Base-by-base conservation (phyloP, 2,329 filamentous ascomycete genomes). In the Cadophora sp. region DNA sequence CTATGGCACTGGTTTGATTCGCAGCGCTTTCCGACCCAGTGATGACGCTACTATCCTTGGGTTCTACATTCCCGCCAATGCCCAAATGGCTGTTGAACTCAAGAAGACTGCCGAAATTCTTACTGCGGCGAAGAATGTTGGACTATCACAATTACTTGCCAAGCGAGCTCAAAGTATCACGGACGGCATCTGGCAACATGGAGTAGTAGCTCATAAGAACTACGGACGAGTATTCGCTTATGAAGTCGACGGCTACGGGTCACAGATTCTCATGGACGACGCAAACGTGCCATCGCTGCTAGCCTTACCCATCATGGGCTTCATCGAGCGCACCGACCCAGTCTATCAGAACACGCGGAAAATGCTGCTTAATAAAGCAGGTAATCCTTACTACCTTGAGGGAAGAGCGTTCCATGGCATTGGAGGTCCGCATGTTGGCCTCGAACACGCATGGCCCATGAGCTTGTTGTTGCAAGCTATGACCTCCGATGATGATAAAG, bases 401-500 rank as follows among this genome's bases (percentile, higher is more conserved):
- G 96, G 96, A 1, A 82, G 81, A 19, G 88, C 87, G 0, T 97
- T 99, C 76, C 86, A 88, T 60, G 96, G 96, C 7, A 97, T 99
- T 73, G 96, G 96, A 74, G 96, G 94, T 89, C 87, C 87, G 7
- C 88, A 89, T 76, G 91, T 97, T 73, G 96, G 96, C 0, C 82
- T 97, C n/a, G 83, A 87, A 74, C 92, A 97, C 73, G 96, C 95
- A 8, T 99, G 96, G 96, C 96, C 96, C 0, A 98, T 99, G 94
- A 96, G 92, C 78, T 82, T 97, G 70, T 84, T 99, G 9, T 87
- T 97, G 24, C 94, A 97, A 80, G 93, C 93, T 2, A 93, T 96
- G 86, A 99, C 96, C 0, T 91, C 90, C 6, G 86, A 95, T 62
- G 85, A 94, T 67, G 94, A 97, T 69, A 83, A 85, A 0, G 96